Evolutionary conservation across 345 rosid genomes (phyloP), one percentile per base, ranked within the genome.

Genomic region (Eucalyptus coolabah): DNA sequence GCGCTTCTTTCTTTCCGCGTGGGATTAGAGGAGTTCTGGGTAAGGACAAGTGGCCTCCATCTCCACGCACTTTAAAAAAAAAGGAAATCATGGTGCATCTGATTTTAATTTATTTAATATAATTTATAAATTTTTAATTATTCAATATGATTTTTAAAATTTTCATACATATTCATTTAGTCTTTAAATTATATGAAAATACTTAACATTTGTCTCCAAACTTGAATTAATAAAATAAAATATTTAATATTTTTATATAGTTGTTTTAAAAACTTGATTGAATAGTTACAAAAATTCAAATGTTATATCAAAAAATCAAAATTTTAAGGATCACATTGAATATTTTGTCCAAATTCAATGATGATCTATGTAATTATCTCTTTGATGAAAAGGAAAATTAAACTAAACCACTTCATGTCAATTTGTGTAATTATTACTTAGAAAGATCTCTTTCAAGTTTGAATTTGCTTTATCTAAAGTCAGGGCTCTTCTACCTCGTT

Each of bases 71-170:
- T 56, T 11, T 12, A 6, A 63, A 30, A 47, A 45, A 59, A 30
- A 63, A 30, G 69, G 9, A 12, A 63, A 63, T 30, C 69, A 30
- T 6, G 34, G 32, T 30, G 2, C 69, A 28, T 30, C 18, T 2
- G 0, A 6, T 30, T 6, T 28, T 28, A 30, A 63, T 30, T 63
- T 53, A 53, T 53, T 21, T 53, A 53, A 23, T 21, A 54, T 21
- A 21, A 23, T 23, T 3, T 9, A 54, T 54, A 1, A 54, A 54
- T 9, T 54, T 54, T 19, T 21, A 54, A 54, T 56, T 4, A 54
- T 56, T 23, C 1, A 23, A 56, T 23, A 10, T 4, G 3, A 56
- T 23, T 23, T 4, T 4, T 1, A 0, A 56, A 56, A 21, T 56
- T 24, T 56, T 9, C 13, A 0, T 56, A 9, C 63, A 23, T 24